These are phyloP conservation scores for Cyclospora cayetanensis DNA, from an alignment of 169 alveolate genomes.

Conservation along the genomic window DNA sequence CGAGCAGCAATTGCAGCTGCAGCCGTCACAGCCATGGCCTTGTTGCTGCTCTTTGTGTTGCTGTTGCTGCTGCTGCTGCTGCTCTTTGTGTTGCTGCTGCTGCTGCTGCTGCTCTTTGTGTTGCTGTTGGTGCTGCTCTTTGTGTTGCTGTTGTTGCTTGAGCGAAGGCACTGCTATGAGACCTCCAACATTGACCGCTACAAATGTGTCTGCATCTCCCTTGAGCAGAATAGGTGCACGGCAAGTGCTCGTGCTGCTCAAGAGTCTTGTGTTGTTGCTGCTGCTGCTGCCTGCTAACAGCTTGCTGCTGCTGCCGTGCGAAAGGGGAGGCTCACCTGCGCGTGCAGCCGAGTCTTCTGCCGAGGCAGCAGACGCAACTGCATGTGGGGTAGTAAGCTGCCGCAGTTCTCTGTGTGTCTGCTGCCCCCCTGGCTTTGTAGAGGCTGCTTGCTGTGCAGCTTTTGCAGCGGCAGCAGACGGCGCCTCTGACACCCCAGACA, in stretches of 20 bases:
- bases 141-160: neutral
- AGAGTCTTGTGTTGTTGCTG: slow-evolving; percentile 17
- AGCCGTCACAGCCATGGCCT: too few relatives aligned
- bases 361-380: neutral
- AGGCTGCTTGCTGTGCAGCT: too few relatives aligned
- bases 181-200: slow-evolving; percentile 26
- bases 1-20: too few relatives aligned
- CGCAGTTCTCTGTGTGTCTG: neutral
- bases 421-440: too few relatives aligned
- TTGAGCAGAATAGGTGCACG: slow-evolving; percentile 2
- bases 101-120: neutral
- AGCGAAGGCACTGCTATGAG: neutral
- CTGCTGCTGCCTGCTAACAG: too few relatives aligned
- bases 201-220: slow-evolving; percentile 19
- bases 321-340: neutral
- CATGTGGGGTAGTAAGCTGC: neutral
- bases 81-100: neutral
- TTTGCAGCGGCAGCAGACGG: neutral
- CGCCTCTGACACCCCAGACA: too few relatives aligned
- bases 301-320: too few relatives aligned
- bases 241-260: slow-evolving; percentile 34
- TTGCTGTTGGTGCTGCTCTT: too few relatives aligned
- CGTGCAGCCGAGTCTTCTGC: neutral
- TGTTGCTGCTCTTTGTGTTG: too few relatives aligned
- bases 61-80: neutral